Evolutionary conservation across 352 stramenopile species (phyloP).

Genomic region (Pythium sukuiense): DNA sequence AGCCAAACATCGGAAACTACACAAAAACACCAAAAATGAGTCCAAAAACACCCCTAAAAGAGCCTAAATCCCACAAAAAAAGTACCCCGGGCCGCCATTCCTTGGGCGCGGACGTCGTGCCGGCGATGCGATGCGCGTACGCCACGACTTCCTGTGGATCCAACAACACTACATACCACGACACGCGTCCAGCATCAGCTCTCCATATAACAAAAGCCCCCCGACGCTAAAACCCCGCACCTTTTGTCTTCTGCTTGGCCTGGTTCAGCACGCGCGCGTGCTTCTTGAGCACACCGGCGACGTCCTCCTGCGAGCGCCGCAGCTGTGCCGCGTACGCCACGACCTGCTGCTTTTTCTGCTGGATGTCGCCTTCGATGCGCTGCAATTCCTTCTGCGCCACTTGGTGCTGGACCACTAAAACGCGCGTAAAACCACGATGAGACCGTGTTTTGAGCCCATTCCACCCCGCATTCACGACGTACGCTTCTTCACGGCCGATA

Average conservation of each 20-base stretch:
- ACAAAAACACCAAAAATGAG: neutral
- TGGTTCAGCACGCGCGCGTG: constrained; percentile 59
- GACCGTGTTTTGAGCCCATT: neutral
- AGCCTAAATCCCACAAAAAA: neutral
- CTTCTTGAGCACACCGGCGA: constrained; percentile 68
- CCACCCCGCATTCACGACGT: constrained; percentile 18
- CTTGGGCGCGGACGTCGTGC: constrained; percentile 69
- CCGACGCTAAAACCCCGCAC: constrained; percentile 11
- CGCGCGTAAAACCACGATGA: neutral
- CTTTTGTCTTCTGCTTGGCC: constrained; percentile 57
- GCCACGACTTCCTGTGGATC: constrained; percentile 70
- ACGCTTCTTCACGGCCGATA: constrained; percentile 77
- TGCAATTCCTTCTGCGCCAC: constrained; percentile 70
- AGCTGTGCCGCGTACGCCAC: constrained; percentile 69
- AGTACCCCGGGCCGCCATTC: constrained; percentile 78
- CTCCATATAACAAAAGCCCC: neutral
- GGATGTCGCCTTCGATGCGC: constrained; percentile 53
- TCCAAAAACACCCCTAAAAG: neutral
- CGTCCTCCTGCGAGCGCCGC: constrained; percentile 63
- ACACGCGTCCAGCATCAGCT: neutral
- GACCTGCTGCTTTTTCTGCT: constrained; percentile 69
- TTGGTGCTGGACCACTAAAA: constrained; percentile 66
- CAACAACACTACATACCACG: constrained; percentile 40
- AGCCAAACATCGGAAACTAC: constrained; percentile 88
- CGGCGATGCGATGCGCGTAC: constrained; percentile 80